These are phyloP conservation scores for Cucurbitaria berberidis DNA, from an alignment of 2,329 filamentous ascomycete genomes.

Conservation along the genomic window DNA sequence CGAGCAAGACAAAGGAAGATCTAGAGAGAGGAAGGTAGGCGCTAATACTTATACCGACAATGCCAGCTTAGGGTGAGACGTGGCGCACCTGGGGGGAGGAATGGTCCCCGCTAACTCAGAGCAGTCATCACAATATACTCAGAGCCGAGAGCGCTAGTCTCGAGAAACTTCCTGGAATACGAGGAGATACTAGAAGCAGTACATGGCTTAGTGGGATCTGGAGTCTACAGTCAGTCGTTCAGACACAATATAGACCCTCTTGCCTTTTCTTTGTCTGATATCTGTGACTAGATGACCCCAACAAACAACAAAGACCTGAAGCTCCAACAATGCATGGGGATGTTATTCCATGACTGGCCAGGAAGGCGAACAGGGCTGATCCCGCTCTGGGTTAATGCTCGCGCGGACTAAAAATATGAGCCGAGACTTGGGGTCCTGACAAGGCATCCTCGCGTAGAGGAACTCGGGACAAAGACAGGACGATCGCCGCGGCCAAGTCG, in stretches of 20 bases:
- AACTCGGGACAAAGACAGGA: conserved; percentile 9
- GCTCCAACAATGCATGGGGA: background rate
- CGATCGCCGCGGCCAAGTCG: conserved; percentile 17
- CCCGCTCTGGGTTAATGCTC: conserved; percentile 8
- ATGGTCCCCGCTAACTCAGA: conserved; percentile 16
- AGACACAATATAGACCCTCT: background rate
- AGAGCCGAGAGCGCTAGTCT: conserved; percentile 28
- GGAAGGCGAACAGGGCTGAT: background rate
- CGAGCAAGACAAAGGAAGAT: conserved; percentile 30
- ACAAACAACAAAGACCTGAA: background rate
- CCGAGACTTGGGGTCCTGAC: conserved; percentile 11
- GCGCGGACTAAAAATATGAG: conserved; percentile 23
- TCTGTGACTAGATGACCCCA: background rate
- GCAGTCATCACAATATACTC: conserved; percentile 21
- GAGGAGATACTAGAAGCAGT: conserved; percentile 19
- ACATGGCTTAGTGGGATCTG: background rate
- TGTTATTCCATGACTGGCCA: background rate
- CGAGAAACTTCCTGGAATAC: conserved; percentile 20
- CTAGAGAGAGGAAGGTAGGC: conserved; percentile 2
- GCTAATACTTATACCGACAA: conserved; percentile 29
- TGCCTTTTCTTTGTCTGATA: background rate
- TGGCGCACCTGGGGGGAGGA: conserved; percentile 26
- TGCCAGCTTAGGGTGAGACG: conserved; percentile 16
- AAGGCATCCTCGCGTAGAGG: conserved; percentile 15
- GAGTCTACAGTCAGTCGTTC: background rate